A percentile compares a stretch with the other conserved stretches of the same genome.
phyloP scores from a whole-genome alignment of 768 basidiomycete species.

The Paxillus ammoniavirescens region DNA sequence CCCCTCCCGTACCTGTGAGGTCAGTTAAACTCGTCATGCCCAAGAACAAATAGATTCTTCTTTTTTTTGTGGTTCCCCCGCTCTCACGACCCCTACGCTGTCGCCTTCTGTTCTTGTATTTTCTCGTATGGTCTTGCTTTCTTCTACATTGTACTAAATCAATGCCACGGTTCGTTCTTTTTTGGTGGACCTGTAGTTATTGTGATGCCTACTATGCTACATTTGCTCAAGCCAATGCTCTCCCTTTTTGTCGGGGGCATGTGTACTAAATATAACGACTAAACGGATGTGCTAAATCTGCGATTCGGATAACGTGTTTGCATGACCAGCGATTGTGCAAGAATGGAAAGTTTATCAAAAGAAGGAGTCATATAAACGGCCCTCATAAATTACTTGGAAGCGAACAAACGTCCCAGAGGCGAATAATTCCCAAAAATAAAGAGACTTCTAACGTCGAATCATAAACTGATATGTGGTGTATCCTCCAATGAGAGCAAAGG shows the following conservation, averaged over 20 bases:
- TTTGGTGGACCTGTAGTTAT: not conserved
- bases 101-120: not conserved
- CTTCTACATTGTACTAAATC: not conserved
- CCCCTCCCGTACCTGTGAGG: conserved; percentile 27
- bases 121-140: not conserved
- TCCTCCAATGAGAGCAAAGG: conserved; percentile 80
- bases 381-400: not conserved
- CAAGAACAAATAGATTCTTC: conserved; percentile 26
- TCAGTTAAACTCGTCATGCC: conserved; percentile 30
- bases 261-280: conserved; percentile 5
- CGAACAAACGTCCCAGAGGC: not conserved
- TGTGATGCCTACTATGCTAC: conserved; percentile 1
- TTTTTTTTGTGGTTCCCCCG: not conserved
- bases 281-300: not conserved
- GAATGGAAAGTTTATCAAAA: not conserved
- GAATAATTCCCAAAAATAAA: not conserved
- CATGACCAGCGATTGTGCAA: not conserved
- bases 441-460: conserved; percentile 39
- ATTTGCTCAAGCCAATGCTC: not conserved
- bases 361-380: not conserved
- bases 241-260: not conserved
- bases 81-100: too few relatives aligned
- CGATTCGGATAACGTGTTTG: not conserved
- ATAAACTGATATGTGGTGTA: conserved; percentile 79
- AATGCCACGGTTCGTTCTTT: not conserved